phyloP scores from a whole-genome alignment of 768 basidiomycete species.

The Podaxis sp. region DNA sequence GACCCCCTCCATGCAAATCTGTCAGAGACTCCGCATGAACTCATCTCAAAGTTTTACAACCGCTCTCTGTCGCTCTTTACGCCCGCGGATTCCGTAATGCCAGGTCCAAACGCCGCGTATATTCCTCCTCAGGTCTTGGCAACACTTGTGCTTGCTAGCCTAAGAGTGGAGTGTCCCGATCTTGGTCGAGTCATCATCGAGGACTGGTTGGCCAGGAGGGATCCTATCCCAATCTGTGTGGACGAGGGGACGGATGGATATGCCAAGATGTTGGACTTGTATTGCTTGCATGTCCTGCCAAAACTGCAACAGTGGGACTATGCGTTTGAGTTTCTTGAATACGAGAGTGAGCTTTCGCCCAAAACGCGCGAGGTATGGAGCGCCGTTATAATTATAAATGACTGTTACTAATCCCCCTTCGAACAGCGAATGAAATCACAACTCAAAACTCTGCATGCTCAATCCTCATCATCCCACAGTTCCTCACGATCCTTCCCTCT shows the following conservation, averaged over 20 bases:
- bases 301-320: slow-evolving; percentile 78
- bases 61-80: slow-evolving; percentile 71
- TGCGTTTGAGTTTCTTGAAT: slow-evolving; percentile 68
- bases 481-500: slow-evolving; percentile 19
- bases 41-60: slow-evolving; percentile 50
- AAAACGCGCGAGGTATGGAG: slow-evolving; percentile 48
- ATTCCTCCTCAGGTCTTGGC: slow-evolving; percentile 68
- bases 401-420: slow-evolving; percentile 9
- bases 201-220: slow-evolving; percentile 69
- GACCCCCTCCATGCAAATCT: slow-evolving; percentile 47
- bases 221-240: slow-evolving; percentile 25
- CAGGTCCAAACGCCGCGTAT: slow-evolving; percentile 42
- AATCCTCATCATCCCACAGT: slow-evolving; percentile 30
- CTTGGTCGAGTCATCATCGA: slow-evolving; percentile 65
- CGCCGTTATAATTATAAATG: slow-evolving; percentile 2
- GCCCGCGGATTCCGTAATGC: slow-evolving; percentile 37
- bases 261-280: slow-evolving; percentile 71
- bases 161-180: slow-evolving; percentile 60
- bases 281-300: slow-evolving; percentile 70
- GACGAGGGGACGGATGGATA: slow-evolving; percentile 43
- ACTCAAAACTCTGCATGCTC: slow-evolving; percentile 36
- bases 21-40: slow-evolving; percentile 52
- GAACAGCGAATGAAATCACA: slow-evolving; percentile 33
- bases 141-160: slow-evolving; percentile 64
- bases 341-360: slow-evolving; percentile 59